Evolutionary conservation across 108 stramenopile genomes (phyloP), one percentile per base, ranked within the genome.

Genomic region (Nitzschia sp.): DNA sequence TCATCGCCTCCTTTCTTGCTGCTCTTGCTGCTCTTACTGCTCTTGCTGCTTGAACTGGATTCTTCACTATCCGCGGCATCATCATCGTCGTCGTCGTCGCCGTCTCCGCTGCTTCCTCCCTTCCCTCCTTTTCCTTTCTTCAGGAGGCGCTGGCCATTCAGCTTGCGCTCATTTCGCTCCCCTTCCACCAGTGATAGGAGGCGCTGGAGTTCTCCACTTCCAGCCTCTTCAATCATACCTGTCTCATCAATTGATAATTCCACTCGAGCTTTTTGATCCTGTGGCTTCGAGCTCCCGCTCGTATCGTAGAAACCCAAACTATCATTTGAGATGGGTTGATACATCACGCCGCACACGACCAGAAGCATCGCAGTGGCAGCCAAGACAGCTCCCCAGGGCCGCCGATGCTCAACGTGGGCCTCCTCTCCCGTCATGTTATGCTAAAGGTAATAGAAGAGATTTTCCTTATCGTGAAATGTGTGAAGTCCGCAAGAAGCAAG

Each of bases 361-460:
- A 58, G 33, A 28, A 58, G 33, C 57, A 58, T 58, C 17, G 57
- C 57, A 34, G 57, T 34, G 33, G 57, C 57, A 4, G 57, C 57
- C 2, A 58, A n/a, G 2, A 58, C 33, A 34, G 57, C 32, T 32
- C 57, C 57, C 57, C 57, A 58, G 8, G 57, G 57, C 17, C 57
- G 57, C 28, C 57, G 57, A 16, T 11, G 57, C 17, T 25, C 29
- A 33, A 58, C 57, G 28, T 17, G 25, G n/a, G 25, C 57, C 38
- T 41, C 38, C 38, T 41, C 38, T 22, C 33, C 57, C 25, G 57
- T 34, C 57, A 58, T 58, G 2, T 28, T 52, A n/a, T n/a, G n/a
- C n/a, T n/a, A n/a, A n/a, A n/a, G n/a, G n/a, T n/a, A n/a, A n/a
- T n/a, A n/a, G n/a, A n/a, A n/a, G n/a, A n/a, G n/a, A n/a, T n/a